Evolutionary conservation across 305 asterid species (phyloP), one percentile per base, ranked within the genome.

Genomic region (Andrographis paniculata): DNA sequence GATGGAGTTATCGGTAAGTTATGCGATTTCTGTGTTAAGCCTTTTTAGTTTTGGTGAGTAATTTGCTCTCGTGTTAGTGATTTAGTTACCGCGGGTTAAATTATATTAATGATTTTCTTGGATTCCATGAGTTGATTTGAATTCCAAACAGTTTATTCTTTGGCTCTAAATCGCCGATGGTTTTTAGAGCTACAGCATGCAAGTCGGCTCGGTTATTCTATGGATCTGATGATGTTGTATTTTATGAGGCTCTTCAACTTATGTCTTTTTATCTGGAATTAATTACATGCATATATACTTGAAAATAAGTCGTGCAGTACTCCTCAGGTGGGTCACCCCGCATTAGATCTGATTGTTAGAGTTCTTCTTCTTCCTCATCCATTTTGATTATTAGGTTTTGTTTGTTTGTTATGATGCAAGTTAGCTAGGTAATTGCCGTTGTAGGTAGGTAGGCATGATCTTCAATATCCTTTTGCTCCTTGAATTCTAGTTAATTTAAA

Each of bases 151-250:
- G n/a, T n/a, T n/a, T n/a, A n/a, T n/a, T n/a, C n/a, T n/a, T n/a
- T n/a, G n/a, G n/a, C 12, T 14, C 35, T 44, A 31, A 39, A 14
- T n/a, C 10, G 33, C 6, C 10, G 6, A 27, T 46, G 37, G 50
- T 30, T 53, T 46, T 31, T 52, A 19, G 55, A 47, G 52, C 23
- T 30, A 42, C 37, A 24, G 16, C 64, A 46, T 52, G 59, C 56
- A 42, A 35, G 33, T 9, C 53, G 15, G 7, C 19, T 28, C 36
- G 52, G 63, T 48, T 31, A 18, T 45, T 58, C 53, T 44, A 37
- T 42, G 20, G 71, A 57, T 64, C 72, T 27, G 67, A 50, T 56
- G n/a, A n/a, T n/a, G n/a, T 8, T 33, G 39, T 8, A 33, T 33
- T 8, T 33, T 33, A 33, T 6, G 39, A 33, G 33, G 33, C 2